phyloP scores from a whole-genome alignment of 306 rosid species.

The Acacia melanoxylon region DNA sequence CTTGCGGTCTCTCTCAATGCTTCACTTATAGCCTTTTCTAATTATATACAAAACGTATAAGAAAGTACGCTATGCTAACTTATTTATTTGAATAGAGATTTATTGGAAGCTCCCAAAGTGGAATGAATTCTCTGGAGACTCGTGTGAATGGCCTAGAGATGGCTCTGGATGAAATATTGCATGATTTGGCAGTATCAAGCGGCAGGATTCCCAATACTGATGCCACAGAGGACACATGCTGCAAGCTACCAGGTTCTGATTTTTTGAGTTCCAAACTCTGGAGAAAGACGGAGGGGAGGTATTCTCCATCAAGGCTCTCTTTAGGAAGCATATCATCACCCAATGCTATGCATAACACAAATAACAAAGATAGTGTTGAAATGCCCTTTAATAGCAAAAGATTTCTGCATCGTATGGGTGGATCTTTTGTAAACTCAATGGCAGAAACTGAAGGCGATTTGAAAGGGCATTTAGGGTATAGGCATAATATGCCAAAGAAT shows the following conservation, averaged over 20 bases:
- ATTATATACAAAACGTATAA: background rate
- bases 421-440: constrained; percentile 39
- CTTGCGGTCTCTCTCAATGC: constrained; percentile 7
- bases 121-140: constrained; percentile 80
- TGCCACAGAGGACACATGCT: constrained; percentile 72
- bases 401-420: constrained; percentile 52
- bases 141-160: constrained; percentile 90
- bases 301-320: constrained; percentile 58
- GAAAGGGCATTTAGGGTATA: constrained; percentile 36
- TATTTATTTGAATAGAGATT: constrained; percentile 61
- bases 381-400: constrained; percentile 40
- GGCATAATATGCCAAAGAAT: constrained; percentile 39
- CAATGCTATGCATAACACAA: constrained; percentile 36
- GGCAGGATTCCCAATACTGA: constrained; percentile 55
- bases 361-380: constrained; percentile 48
- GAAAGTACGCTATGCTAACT: constrained; percentile 28
- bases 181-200: constrained; percentile 74
- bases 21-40: background rate
- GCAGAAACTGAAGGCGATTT: constrained; percentile 41
- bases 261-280: constrained; percentile 92
- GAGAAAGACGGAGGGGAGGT: constrained; percentile 76
- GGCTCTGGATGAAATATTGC: constrained; percentile 90
- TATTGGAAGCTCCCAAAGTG: constrained; percentile 92
- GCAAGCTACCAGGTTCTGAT: constrained; percentile 92
- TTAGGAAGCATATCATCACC: constrained; percentile 46